Evolutionary conservation across 2,329 filamentous ascomycete species (phyloP).

Genomic region (Ceratocystiopsis minuta): DNA sequence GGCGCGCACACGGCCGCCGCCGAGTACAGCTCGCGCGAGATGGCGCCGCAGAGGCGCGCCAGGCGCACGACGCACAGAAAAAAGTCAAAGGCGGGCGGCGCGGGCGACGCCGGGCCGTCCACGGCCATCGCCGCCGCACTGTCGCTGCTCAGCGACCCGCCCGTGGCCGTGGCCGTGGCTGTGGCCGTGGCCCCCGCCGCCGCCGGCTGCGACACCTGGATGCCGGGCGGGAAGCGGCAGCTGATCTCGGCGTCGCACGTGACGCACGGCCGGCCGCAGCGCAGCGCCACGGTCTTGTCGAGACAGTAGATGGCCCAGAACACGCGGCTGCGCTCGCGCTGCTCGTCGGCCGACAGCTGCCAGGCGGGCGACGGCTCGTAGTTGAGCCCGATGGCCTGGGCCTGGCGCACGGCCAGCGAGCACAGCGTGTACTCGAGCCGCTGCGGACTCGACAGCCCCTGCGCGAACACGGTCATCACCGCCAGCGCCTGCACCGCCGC

Average conservation of each 20-base stretch:
- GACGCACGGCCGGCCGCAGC: conserved; percentile 1
- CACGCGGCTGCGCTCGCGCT: conserved; percentile 2
- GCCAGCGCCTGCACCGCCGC: conserved; percentile 4
- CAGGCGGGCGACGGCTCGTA: not conserved
- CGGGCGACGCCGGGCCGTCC: no score
- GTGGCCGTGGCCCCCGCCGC: no score
- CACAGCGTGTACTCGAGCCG: conserved; percentile 5
- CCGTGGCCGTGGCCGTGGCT: no score
- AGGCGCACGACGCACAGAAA: conserved; percentile 2
- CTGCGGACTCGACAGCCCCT: conserved; percentile 3
- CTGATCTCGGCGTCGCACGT: conserved; percentile 1
- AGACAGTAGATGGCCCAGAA: conserved; percentile 3
- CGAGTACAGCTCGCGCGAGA: conserved; percentile 1
- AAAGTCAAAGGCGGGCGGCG: not conserved
- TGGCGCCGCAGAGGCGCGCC: conserved; percentile 1
- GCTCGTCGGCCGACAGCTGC: not conserved
- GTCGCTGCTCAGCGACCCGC: no score
- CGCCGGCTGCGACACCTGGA: not conserved
- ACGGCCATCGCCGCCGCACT: no score
- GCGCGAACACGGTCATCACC: conserved; percentile 2
- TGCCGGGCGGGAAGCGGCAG: conserved; percentile 1
- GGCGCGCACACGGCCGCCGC: not conserved
- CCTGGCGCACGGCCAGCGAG: conserved; percentile 2
- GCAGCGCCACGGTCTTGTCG: conserved; percentile 4
- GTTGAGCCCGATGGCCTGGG: conserved; percentile 3